Evolutionary conservation across 192 early-diverging fungal species (phyloP).

Genomic region (Coemansia sp.): DNA sequence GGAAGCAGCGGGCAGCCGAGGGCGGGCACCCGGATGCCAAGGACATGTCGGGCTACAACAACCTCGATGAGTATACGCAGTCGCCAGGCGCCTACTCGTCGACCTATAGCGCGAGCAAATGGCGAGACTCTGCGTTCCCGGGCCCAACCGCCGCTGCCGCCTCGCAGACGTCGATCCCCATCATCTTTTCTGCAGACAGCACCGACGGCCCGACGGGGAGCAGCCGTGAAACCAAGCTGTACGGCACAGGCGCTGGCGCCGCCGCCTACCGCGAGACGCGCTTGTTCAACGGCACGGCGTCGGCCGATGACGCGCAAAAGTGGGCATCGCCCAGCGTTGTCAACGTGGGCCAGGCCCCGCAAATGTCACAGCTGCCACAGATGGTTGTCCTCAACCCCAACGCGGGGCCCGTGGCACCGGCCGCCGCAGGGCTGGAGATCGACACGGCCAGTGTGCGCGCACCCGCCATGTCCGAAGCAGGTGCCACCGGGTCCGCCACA

Average conservation of each 20-base stretch:
- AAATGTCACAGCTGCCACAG: constrained; percentile 14
- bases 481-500: neutral
- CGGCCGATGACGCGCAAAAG: constrained; percentile 16
- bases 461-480: neutral
- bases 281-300: constrained; percentile 9
- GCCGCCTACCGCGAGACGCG: constrained; percentile 26
- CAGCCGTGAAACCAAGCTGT: constrained; percentile 25
- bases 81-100: constrained; percentile 21
- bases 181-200: constrained; percentile 26
- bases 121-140: constrained; percentile 23
- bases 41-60: constrained; percentile 41
- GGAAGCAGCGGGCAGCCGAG: constrained; percentile 9
- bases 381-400: constrained; percentile 19
- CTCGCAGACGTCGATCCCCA: constrained; percentile 34
- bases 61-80: constrained; percentile 16
- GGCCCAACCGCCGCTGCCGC: neutral
- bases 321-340: constrained; percentile 34
- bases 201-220: constrained; percentile 9
- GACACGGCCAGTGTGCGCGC: constrained; percentile 3
- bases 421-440: constrained; percentile 4
- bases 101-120: constrained; percentile 33
- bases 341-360: constrained; percentile 12
- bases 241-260: neutral
- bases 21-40: constrained; percentile 22
- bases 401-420: neutral